These are phyloP conservation scores for Thielaviopsis punctulata DNA, from an alignment of 2,329 filamentous ascomycete genomes.

Conservation along the genomic window DNA sequence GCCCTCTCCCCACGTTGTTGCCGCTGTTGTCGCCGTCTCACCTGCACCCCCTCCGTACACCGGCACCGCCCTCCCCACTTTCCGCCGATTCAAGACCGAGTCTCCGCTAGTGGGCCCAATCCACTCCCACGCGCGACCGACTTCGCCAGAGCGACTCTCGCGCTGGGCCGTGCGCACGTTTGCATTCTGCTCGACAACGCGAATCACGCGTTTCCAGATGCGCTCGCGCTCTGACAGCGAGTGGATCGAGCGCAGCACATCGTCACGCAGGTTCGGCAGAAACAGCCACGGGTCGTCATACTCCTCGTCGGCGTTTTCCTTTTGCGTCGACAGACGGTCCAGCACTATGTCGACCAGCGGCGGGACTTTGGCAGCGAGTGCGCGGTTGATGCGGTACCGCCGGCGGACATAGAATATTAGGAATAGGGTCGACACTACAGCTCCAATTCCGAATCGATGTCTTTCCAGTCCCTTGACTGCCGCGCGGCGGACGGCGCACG, in stretches of 20 bases:
- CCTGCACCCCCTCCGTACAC: conserved; percentile 30
- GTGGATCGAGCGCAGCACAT: conserved; percentile 72
- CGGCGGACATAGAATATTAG: conserved; percentile 45
- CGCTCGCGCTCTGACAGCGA: conserved; percentile 57
- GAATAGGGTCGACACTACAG: conserved; percentile 35
- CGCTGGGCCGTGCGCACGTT: conserved; percentile 68
- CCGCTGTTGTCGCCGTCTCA: conserved; percentile 11
- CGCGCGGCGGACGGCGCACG: conserved; percentile 62
- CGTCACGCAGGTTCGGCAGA: conserved; percentile 77
- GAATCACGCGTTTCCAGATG: conserved; percentile 69
- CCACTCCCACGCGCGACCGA: conserved; percentile 53
- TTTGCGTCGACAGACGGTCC: conserved; percentile 66
- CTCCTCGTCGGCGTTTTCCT: conserved; percentile 54
- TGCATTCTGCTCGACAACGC: conserved; percentile 80
- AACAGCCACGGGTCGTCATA: conserved; percentile 65
- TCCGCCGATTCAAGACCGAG: conserved; percentile 15
- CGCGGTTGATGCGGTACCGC: conserved; percentile 43
- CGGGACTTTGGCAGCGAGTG: conserved; percentile 58
- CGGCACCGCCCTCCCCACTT: conserved; percentile 32
- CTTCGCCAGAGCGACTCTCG: conserved; percentile 46
- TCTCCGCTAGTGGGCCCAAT: conserved; percentile 39
- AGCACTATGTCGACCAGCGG: conserved; percentile 70
- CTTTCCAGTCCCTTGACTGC: conserved; percentile 65
- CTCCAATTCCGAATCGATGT: conserved; percentile 72
- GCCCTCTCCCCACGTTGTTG: conserved; percentile 25